phyloP scores from a whole-genome alignment of 805 yeast species.

The Kodamaea restingae region DNA sequence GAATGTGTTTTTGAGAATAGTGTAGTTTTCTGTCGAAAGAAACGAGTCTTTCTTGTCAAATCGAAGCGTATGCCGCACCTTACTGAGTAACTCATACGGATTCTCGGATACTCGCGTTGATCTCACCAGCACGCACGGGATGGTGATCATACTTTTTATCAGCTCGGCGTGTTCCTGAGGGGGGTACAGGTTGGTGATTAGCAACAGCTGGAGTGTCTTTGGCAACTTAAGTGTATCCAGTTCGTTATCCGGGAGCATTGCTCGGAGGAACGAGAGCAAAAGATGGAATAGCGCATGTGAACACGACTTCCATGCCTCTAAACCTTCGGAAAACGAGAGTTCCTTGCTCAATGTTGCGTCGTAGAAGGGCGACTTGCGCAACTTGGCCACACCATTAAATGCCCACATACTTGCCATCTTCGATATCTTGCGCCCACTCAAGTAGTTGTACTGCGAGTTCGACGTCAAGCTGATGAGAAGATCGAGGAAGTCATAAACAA shows the following conservation, averaged over 20 bases:
- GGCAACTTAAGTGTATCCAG: conserved; percentile 58
- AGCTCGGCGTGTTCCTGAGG: conserved; percentile 46
- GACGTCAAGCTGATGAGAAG: conserved; percentile 72
- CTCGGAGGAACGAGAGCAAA: conserved; percentile 67
- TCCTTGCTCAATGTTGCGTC: conserved; percentile 35
- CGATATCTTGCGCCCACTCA: conserved; percentile 76
- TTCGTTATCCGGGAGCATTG: conserved; percentile 70
- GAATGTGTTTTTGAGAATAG: conserved; percentile 69
- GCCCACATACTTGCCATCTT: conserved; percentile 90
- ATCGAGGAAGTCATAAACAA: conserved; percentile 84
- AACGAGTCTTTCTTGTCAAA: conserved; percentile 69
- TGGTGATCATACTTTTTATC: conserved; percentile 40
- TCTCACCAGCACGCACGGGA: conserved; percentile 60
- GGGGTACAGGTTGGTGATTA: conserved; percentile 71
- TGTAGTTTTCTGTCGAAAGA: conserved; percentile 72
- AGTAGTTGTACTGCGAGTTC: conserved; percentile 69
- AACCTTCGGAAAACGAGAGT: conserved; percentile 58
- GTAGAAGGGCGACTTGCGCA: conserved; percentile 29
- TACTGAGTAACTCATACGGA: conserved; percentile 56
- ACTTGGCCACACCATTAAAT: conserved; percentile 45
- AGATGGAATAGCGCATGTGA: conserved; percentile 85
- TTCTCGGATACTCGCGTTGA: conserved; percentile 47
- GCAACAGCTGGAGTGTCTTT: conserved; percentile 56
- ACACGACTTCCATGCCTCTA: conserved; percentile 73
- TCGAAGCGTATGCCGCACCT: conserved; percentile 47